phyloP scores from a whole-genome alignment of 441 rosid genomes.

The Adansonia grandidieri region DNA sequence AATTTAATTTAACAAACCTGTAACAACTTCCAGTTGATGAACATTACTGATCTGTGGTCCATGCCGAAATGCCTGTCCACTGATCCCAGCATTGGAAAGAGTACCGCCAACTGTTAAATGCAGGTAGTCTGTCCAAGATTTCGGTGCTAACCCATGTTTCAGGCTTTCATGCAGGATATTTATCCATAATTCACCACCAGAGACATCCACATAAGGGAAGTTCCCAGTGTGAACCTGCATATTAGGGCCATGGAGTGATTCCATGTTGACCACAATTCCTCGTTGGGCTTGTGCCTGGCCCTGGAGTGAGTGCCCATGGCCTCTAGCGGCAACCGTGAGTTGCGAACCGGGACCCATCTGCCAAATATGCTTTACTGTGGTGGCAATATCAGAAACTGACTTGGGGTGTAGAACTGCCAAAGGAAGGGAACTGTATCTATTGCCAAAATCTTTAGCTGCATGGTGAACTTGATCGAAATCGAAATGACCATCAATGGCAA shows the following conservation, averaged over 20 bases:
- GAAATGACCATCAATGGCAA: slow-evolving; percentile 72
- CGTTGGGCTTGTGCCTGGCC: slow-evolving; percentile 85
- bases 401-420: slow-evolving; percentile 79
- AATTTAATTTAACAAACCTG: slow-evolving; percentile 62
- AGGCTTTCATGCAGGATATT: slow-evolving; percentile 79
- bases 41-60: slow-evolving; percentile 98
- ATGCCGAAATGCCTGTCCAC: slow-evolving; percentile 96
- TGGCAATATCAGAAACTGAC: slow-evolving; percentile 77
- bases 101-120: slow-evolving; percentile 97
- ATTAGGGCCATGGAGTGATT: slow-evolving; percentile 58
- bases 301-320: slow-evolving; percentile 91
- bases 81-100: slow-evolving; percentile 92
- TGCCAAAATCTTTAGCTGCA: slow-evolving; percentile 88
- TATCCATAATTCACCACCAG: slow-evolving; percentile 94
- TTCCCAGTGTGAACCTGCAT: slow-evolving; percentile 56
- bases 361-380: slow-evolving; percentile 72
- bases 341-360: slow-evolving; percentile 80
- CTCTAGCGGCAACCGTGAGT: slow-evolving; percentile 93
- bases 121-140: slow-evolving; percentile 98
- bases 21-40: slow-evolving; percentile 81
- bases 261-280: slow-evolving; percentile 89
- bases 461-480: slow-evolving; percentile 62
- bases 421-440: slow-evolving; percentile 67
- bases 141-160: slow-evolving; percentile 84
- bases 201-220: slow-evolving; percentile 68